These are phyloP conservation scores for Cercospora berteroae DNA, from an alignment of 2,329 filamentous ascomycete species.

Conservation along the genomic window DNA sequence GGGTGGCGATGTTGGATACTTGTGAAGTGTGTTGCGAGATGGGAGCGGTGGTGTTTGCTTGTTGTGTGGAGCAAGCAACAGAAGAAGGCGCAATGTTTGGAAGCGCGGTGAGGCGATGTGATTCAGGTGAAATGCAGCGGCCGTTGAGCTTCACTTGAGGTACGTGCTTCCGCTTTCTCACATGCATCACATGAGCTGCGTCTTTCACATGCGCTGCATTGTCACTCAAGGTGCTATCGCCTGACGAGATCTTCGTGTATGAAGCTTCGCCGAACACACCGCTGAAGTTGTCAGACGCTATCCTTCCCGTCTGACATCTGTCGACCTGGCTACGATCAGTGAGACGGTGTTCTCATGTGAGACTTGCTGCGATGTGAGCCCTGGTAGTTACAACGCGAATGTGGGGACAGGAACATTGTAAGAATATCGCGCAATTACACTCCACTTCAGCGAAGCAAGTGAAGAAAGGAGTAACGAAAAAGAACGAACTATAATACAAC, in stretches of 20 bases:
- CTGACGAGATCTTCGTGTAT: background rate
- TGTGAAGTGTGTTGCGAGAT: background rate
- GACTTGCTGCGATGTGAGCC: background rate
- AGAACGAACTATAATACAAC: background rate
- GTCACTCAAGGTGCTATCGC: background rate
- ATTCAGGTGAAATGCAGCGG: background rate
- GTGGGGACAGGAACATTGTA: background rate
- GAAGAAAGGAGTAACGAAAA: background rate
- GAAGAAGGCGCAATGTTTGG: background rate
- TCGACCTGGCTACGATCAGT: background rate
- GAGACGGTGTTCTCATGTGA: background rate
- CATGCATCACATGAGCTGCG: background rate
- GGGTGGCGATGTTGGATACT: background rate
- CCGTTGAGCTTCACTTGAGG: background rate
- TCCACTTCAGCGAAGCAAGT: background rate
- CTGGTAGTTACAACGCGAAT: background rate
- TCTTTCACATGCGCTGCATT: background rate
- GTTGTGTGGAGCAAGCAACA: background rate
- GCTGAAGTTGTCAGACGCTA: background rate
- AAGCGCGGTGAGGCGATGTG: background rate
- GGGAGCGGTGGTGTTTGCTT: background rate
- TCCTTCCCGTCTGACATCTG: background rate
- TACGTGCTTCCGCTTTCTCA: background rate
- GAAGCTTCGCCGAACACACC: background rate
- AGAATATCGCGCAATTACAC: background rate